These are phyloP conservation scores for Venturia nashicola DNA, from an alignment of 2,329 filamentous ascomycete genomes.

Conservation along the genomic window DNA sequence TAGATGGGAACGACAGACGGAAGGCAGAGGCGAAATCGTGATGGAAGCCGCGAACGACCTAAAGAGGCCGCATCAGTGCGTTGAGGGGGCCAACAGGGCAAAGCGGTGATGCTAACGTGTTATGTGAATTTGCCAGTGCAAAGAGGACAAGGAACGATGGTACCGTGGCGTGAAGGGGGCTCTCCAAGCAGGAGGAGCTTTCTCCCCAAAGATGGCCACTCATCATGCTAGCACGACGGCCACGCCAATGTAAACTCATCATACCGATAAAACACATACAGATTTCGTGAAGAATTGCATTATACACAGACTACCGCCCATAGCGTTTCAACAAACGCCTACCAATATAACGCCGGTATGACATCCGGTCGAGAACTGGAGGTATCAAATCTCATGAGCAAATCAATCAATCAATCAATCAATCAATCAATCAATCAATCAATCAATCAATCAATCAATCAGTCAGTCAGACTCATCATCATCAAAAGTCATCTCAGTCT, in stretches of 20 bases:
- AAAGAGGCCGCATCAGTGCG: not conserved
- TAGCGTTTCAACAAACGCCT: not conserved
- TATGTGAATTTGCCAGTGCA: too few species aligned
- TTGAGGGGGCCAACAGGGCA: not conserved
- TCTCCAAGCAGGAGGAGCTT: not conserved
- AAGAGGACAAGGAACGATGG: not conserved
- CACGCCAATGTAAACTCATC: not conserved
- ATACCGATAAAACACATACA: not conserved
- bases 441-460: conserved; percentile 3
- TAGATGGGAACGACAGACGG: not conserved
- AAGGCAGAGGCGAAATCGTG: not conserved
- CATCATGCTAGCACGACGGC: too few species aligned
- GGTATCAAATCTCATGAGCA: not conserved
- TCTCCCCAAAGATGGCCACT: too few species aligned
- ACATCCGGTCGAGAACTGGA: not conserved
- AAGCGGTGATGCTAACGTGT: not conserved
- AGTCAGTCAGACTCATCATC: conserved; percentile 8
- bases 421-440: conserved; percentile 3
- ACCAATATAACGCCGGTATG: not conserved
- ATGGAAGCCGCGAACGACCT: not conserved
- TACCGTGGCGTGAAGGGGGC: not conserved
- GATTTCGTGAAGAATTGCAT: not conserved
- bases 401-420: conserved; percentile 5
- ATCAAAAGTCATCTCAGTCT: conserved; percentile 22
- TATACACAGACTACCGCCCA: not conserved